Evolutionary conservation across 768 basidiomycete species (phyloP).

Genomic region (Russula sp.): DNA sequence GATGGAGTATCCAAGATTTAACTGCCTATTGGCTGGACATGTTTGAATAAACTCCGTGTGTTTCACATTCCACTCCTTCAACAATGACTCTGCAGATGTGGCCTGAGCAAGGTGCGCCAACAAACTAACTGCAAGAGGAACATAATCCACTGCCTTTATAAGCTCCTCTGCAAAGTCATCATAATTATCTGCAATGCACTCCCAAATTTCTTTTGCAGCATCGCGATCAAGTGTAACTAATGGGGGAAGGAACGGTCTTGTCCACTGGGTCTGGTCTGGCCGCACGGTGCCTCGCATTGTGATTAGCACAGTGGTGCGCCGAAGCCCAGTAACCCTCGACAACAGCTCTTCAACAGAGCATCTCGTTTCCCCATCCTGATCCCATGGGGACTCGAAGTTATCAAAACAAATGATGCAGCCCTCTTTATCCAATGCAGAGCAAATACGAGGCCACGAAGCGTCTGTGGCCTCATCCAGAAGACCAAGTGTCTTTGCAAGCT

Average conservation of each 20-base stretch:
- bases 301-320: neutral
- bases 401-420: conserved; percentile 31
- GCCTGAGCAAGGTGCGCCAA: conserved; percentile 10
- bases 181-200: too few species aligned
- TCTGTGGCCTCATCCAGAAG: neutral
- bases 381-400: conserved; percentile 38
- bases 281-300: conserved; percentile 6
- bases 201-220: neutral
- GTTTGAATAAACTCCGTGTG: neutral
- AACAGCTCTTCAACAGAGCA: conserved; percentile 6
- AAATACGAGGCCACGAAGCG: neutral
- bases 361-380: conserved; percentile 12
- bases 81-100: neutral
- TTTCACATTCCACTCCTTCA: too few species aligned
- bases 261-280: conserved; percentile 5
- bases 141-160: too few species aligned
- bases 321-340: neutral
- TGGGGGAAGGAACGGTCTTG: neutral
- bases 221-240: neutral
- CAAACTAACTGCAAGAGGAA: neutral
- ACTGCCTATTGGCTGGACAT: neutral
- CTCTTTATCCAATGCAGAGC: neutral
- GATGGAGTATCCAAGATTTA: too few species aligned
- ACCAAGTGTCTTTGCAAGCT: neutral
- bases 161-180: too few species aligned